Percentiles rank a stretch among this genome's conserved stretches.
These are phyloP conservation scores for Aspergillus sp. DNA, from an alignment of 2,329 filamentous ascomycete species.

Conservation along the genomic window DNA sequence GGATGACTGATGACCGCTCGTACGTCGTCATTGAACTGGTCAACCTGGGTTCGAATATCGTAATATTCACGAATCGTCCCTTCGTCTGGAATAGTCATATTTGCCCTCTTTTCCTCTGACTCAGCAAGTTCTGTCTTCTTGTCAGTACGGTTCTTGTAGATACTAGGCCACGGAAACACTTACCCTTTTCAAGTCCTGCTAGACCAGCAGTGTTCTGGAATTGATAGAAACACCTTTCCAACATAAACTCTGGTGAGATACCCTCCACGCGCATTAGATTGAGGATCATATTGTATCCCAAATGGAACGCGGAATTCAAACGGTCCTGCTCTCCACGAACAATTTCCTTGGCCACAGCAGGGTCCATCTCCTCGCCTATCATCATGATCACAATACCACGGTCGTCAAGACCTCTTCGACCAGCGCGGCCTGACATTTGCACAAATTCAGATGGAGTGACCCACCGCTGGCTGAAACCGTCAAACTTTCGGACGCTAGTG, in stretches of 20 bases:
- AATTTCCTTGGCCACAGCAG: slow-evolving; percentile 87
- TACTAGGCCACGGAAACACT: slow-evolving; percentile 10
- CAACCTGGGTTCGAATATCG: slow-evolving; percentile 79
- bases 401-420: slow-evolving; percentile 94
- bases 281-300: slow-evolving; percentile 99
- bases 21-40: slow-evolving; percentile 84
- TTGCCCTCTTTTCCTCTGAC: slow-evolving; percentile 72
- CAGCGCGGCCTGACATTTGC: slow-evolving; percentile 97
- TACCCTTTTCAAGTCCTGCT: slow-evolving; percentile 71
- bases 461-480: slow-evolving; percentile 76
- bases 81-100: slow-evolving; percentile 80
- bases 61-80: slow-evolving; percentile 91
- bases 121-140: slow-evolving; percentile 64
- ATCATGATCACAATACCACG: slow-evolving; percentile 99
- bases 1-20: slow-evolving; percentile 88
- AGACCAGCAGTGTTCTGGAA: slow-evolving; percentile 95
- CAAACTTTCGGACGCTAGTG: slow-evolving; percentile 92
- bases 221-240: slow-evolving; percentile 97
- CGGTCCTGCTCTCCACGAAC: slow-evolving; percentile 96
- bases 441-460: slow-evolving; percentile 95
- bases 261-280: slow-evolving; percentile 97
- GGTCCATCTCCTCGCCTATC: slow-evolving; percentile 96
- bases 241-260: slow-evolving; percentile 98
- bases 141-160: slow-evolving; percentile 24
- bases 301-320: slow-evolving; percentile 94